Percentiles rank a stretch among this genome's conserved stretches.
Evolutionary conservation across 2,329 filamentous ascomycete species (phyloP).

Genomic region (Penicillium sp.): DNA sequence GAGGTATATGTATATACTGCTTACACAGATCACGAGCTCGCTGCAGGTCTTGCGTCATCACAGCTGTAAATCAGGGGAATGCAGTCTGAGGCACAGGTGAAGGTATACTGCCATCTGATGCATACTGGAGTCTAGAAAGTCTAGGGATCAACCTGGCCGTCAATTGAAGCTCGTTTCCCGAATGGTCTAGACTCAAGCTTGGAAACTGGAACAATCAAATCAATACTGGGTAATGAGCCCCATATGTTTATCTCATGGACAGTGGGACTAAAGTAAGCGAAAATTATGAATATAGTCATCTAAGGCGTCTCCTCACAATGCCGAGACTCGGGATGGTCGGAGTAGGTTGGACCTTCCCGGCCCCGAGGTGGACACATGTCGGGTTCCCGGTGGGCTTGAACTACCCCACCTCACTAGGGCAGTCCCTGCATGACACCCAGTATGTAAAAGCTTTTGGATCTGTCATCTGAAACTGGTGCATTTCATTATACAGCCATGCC

Average conservation of each 20-base stretch:
- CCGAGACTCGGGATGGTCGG: constrained; percentile 2
- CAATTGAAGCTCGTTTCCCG: too few species aligned
- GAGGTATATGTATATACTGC: background rate
- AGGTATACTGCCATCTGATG: too few species aligned
- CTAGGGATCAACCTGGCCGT: too few species aligned
- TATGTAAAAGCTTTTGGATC: background rate
- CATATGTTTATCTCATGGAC: background rate
- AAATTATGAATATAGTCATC: background rate
- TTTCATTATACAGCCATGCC: constrained; percentile 23
- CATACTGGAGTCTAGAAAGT: too few species aligned
- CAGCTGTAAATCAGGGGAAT: background rate
- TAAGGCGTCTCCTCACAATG: background rate
- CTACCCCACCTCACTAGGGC: constrained; percentile 9
- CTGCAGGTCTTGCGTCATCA: constrained; percentile 7
- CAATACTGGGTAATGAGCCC: background rate
- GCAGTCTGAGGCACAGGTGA: background rate
- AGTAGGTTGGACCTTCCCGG: constrained; percentile 19
- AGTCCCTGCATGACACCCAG: constrained; percentile 11
- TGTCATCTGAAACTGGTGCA: background rate
- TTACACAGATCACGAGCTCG: background rate
- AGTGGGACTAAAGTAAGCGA: background rate
- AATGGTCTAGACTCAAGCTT: too few species aligned
- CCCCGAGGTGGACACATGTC: constrained; percentile 4
- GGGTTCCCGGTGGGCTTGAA: constrained; percentile 1
- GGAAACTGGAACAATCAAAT: too few species aligned